Evolutionary conservation across 2,329 filamentous ascomycete species (phyloP), one percentile per base, ranked within the genome.

Genomic region (Septoria petroselini): DNA sequence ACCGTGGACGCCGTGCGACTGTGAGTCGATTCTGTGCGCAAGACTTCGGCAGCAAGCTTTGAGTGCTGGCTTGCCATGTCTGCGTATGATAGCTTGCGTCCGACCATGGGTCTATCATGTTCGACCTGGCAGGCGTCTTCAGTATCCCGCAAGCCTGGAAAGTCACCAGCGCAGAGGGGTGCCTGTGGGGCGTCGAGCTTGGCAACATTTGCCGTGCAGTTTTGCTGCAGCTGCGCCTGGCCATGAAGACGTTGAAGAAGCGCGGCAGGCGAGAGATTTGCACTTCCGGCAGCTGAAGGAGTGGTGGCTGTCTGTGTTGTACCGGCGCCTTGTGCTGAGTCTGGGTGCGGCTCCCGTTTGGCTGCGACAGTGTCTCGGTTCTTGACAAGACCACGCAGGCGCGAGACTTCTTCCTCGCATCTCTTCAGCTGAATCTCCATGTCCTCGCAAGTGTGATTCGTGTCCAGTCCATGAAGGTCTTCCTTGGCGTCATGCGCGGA

Each of bases 91-190:
- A 19, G 44, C 30, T 45, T 33, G n/a, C 35, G 25, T 29, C 14
- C 35, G 21, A 23, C 14, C 7, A 4, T 29, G 14, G 48, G 8
- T 39, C 15, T 19, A 9, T 21, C 15, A 12, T 15, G 17, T 11
- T 12, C 19, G 18, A 18, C 7, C 21, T 19, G 17, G 17, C 12
- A 27, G 9, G 35, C 7, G 17, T 11, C 6, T 11, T 38, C 15
- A 12, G 11, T 2, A 19, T 38, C 15, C 33, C 8, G 15, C 17
- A 38, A 7, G 17, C 8, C 47, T 15, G 61, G 60, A 35, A 62
- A 62, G 48, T 64, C 56, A 27, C 18, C 38, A 14, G 39, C 15
- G 19, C 35, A 50, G 14, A 58, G 55, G 18, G 51, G 53, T 15
- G 41, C 23, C 4, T 44, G 19, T 30, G 46, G 45, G n/a, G 15